Evolutionary conservation across 75 land plant genomes (phyloP).

Genomic region (Picea sitchensis): DNA sequence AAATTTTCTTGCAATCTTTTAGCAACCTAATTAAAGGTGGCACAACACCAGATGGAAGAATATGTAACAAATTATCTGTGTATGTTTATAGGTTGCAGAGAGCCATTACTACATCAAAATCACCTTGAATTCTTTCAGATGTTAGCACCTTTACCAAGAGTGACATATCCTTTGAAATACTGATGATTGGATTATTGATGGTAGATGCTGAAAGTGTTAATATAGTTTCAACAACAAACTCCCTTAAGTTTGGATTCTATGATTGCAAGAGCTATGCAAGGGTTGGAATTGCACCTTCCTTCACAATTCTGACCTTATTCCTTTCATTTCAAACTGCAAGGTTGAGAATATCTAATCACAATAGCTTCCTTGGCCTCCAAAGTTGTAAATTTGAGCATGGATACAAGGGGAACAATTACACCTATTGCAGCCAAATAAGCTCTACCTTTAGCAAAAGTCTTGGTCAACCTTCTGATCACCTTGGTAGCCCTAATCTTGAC

Average conservation of each 20-base stretch:
- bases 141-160: not conserved
- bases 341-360: slow-evolving; percentile 57
- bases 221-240: no score
- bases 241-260: no score
- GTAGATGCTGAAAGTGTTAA: no score
- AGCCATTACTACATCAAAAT: no score
- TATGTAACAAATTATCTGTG: no score
- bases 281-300: no score
- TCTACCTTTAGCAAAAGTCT: slow-evolving; percentile 36
- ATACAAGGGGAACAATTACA: slow-evolving; percentile 48
- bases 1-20: slow-evolving; percentile 59
- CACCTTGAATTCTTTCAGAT: no score
- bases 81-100: slow-evolving; percentile 11
- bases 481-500: slow-evolving; percentile 29
- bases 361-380: slow-evolving; percentile 38
- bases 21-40: slow-evolving; percentile 24
- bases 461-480: slow-evolving; percentile 45
- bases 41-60: no score
- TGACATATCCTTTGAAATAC: slow-evolving; percentile 20
- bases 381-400: slow-evolving; percentile 38
- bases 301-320: not conserved
- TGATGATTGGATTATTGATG: no score
- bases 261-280: no score
- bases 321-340: slow-evolving; percentile 57
- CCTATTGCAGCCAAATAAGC: slow-evolving; percentile 45